Evolutionary conservation across 78 protist genomes (phyloP), one percentile per base, ranked within the genome.

Genomic region (Dictyostelium purpureum): DNA sequence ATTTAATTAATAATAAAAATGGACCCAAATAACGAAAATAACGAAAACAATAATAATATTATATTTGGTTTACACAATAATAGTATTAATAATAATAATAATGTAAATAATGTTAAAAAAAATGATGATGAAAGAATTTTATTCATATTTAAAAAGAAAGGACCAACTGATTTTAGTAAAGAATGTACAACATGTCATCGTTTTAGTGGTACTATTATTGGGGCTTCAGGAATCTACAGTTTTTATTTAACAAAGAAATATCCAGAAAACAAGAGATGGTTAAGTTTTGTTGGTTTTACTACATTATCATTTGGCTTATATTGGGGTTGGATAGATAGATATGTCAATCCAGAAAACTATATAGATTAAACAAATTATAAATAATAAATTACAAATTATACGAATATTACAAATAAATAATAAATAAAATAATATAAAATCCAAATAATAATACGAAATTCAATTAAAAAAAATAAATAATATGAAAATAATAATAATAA

Each of bases 121-220:
- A 52, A 21, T 6, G 21, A 54, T 24, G n/a, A 54, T 6, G n/a
- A 21, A 54, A 24, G 18, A 54, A 54, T 31, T n/a, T 4, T n/a
- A n/a, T n/a, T n/a, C n/a, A n/a, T 54, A 54, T 54, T 54, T 2
- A 54, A 54, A n/a, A 11, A n/a, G n/a, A 54, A 24, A n/a, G n/a
- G 6, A 54, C 5, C 2, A 54, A 54, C 63, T 7, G 63, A 54
- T 54, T 54, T 54, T 24, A 24, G 33, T 12, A 31, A 43, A 79
- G 88, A 79, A 26, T 79, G 88, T 47, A 40, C 33, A 49, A 37
- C 49, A 42, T 79, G 88, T 16, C 88, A 79, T 79, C 43, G 59
- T 11, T 11, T 79, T 10, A 79, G 88, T 79, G 88, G 88, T 10
- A 21, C 76, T 3, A 79, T 79, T 16, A 63, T 79, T 9, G 10